Conservation (phyloP, 192 early-diverging fungal genomes). For the Coemansia sp. region DNA sequence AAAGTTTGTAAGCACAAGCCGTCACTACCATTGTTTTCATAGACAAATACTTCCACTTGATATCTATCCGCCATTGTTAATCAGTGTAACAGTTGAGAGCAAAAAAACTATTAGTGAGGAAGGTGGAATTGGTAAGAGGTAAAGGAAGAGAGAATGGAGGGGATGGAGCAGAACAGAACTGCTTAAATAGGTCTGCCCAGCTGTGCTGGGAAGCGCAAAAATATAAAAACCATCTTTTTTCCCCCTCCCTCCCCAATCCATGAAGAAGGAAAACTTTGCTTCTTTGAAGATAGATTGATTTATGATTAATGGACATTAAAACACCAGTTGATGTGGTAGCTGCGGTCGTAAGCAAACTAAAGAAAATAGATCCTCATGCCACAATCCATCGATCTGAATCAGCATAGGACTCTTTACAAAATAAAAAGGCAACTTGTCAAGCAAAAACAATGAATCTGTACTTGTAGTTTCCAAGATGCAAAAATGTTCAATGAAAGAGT, state of each 20-base stretch:
- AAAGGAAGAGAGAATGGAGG: not conserved
- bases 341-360: too few relatives aligned
- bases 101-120: not conserved
- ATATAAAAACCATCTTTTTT: not conserved
- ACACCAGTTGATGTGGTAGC: too few relatives aligned
- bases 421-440: too few relatives aligned
- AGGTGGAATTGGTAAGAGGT: not conserved
- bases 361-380: too few relatives aligned
- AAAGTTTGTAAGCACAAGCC: not conserved
- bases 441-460: not conserved
- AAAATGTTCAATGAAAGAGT: not conserved
- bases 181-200: not conserved
- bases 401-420: too few relatives aligned
- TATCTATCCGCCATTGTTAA: not conserved
- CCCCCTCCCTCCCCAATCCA: not conserved
- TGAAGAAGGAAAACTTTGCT: not conserved
- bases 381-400: too few relatives aligned
- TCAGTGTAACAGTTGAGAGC: not conserved
- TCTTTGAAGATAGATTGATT: not conserved
- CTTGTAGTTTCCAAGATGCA: too few relatives aligned
- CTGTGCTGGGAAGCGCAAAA: not conserved
- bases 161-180: not conserved
- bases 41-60: not conserved
- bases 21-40: not conserved
- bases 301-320: too few relatives aligned